Conservation (phyloP, 805 yeast species). For the Candida coquimbonensis region DNA sequence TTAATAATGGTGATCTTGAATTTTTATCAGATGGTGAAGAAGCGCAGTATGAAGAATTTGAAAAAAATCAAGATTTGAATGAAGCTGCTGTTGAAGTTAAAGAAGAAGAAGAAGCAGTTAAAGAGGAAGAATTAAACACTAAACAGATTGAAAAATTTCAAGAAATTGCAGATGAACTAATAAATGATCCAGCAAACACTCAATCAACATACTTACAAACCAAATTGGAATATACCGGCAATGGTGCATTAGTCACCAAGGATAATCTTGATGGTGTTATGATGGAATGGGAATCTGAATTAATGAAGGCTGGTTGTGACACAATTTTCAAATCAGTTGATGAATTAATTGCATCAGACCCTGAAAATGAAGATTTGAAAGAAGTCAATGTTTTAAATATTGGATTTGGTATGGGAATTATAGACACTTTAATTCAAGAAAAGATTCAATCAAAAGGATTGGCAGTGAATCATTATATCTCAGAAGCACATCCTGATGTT, state of each 20-base stretch:
- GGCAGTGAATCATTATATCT: constrained; percentile 58
- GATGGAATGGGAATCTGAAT: constrained; percentile 92
- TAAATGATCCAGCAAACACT: constrained; percentile 52
- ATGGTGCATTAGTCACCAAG: constrained; percentile 64
- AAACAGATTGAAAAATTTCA: constrained; percentile 3
- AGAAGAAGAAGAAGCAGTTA: constrained; percentile 5
- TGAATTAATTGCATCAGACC: constrained; percentile 11
- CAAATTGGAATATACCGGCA: constrained; percentile 53
- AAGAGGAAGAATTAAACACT: constrained; percentile 7
- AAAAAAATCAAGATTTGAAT: constrained; percentile 9
- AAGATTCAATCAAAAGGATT: constrained; percentile 37
- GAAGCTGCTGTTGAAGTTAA: constrained; percentile 13
- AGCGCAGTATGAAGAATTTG: constrained; percentile 20
- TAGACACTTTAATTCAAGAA: constrained; percentile 67
- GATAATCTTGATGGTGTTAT: constrained; percentile 82
- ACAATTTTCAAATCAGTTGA: constrained; percentile 48
- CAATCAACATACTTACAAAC: constrained; percentile 60
- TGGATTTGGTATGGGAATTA: constrained; percentile 97
- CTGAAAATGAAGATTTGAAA: constrained; percentile 24
- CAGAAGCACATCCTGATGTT: constrained; percentile 95
- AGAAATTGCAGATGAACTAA: constrained; percentile 18
- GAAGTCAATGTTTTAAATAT: constrained; percentile 62
- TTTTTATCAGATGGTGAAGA: constrained; percentile 37
- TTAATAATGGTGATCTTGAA: constrained; percentile 56
- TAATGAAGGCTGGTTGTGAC: constrained; percentile 78